Percentiles rank a stretch among this genome's conserved stretches.
These are phyloP conservation scores for Mitragyna speciosa DNA, from an alignment of 257 asterid species.

Conservation along the genomic window DNA sequence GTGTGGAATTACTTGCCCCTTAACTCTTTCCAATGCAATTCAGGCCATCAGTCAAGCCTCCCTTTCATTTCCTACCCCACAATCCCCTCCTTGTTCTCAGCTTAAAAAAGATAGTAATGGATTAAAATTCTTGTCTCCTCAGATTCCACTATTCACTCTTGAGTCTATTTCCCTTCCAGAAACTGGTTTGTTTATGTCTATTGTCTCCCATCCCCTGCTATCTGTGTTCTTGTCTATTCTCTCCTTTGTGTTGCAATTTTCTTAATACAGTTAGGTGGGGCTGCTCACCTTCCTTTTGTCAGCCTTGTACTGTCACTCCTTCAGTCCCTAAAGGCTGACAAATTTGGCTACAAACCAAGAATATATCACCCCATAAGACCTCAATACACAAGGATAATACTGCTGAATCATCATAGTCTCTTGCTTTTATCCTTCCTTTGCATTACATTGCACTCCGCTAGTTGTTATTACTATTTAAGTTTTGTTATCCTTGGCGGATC, in stretches of 20 bases:
- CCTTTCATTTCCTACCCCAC: conserved; percentile 22
- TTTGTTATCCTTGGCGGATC: conserved; percentile 8
- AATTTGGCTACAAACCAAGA: conserved; percentile 17
- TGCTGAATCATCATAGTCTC: not conserved
- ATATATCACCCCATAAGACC: conserved; percentile 31
- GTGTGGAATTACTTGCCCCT: conserved; percentile 40
- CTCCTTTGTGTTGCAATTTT: conserved; percentile 23
- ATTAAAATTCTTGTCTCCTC: conserved; percentile 27
- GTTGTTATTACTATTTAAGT: conserved; percentile 9
- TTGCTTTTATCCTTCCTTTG: not conserved
- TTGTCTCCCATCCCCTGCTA: not conserved
- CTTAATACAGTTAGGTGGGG: conserved; percentile 52
- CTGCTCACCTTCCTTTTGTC: conserved; percentile 72
- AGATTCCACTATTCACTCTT: conserved; percentile 15
- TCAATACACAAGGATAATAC: conserved; percentile 1
- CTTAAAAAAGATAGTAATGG: not conserved
- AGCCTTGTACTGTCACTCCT: conserved; percentile 24
- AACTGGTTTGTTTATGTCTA: not conserved
- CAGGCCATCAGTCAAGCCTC: conserved; percentile 25
- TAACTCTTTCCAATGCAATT: conserved; percentile 38
- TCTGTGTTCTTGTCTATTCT: conserved; percentile 19
- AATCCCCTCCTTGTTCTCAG: conserved; percentile 8
- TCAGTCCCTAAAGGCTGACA: conserved; percentile 32
- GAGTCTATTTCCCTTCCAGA: not conserved
- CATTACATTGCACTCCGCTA: not conserved